Evolutionary conservation across 306 rosid genomes (phyloP), one percentile per base, ranked within the genome.

Genomic region (Fagus sylvatica): DNA sequence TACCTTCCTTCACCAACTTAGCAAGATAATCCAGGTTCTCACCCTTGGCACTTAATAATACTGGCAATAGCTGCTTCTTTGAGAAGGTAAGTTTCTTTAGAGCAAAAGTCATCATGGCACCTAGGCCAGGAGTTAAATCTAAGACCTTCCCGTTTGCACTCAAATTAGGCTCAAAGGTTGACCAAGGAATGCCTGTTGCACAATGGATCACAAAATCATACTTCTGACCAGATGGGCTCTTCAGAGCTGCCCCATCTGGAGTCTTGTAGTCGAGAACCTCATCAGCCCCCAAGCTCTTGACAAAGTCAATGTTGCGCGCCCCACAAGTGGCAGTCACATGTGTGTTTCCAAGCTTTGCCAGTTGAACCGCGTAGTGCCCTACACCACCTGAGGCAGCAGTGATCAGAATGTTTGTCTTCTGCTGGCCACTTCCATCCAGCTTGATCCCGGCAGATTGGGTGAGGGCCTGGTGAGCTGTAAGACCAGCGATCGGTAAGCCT

Each of bases 371-470:
- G 48, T 88, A 91, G 34, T 87, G 96, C 6, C 96, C 98, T 37
- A 93, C 95, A 55, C 98, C 98, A 8, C 98, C 97, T 1, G 95
- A 91, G 78, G 97, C 97, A 6, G 97, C 97, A 10, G 98, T 91
- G 67, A 93, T n/a, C 83, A 93, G 68, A 68, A 93, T 64, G 87
- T 89, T 93, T 22, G 28, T 22, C 32, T 68, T 73, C 59, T 66
- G 78, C 37, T 77, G 75, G 0, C 93, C 88, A 9, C 65, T 84
- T 74, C 90, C 84, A 4, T 90, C 88, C 8, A 92, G 93, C 42
- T 85, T 87, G 74, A 93, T 60, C 59, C 86, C 89, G 1, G 80
- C 85, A 6, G 76, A 70, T 76, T 86, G 75, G 43, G 93, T 82
- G 82, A 93, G 77, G 11, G 88, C 87, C 62, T 87, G 93, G 74